Conservation (phyloP, 2,329 filamentous ascomycete genomes). For the Cladophialophora carrionii region DNA sequence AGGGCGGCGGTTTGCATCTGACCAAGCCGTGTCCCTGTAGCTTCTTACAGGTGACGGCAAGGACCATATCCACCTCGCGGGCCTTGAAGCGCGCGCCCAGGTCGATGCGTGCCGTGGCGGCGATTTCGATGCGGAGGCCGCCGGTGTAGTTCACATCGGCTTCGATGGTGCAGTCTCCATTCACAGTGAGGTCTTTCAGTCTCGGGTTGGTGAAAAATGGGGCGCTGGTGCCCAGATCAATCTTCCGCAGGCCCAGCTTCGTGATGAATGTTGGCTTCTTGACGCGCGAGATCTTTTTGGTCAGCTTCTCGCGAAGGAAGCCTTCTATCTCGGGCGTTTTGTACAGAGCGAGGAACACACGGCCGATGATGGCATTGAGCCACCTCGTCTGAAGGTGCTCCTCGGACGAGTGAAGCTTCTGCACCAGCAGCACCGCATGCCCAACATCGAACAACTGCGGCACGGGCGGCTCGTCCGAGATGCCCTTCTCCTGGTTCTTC, state of each 20-base stretch:
- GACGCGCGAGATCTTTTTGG: conserved; percentile 92
- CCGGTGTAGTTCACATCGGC: conserved; percentile 87
- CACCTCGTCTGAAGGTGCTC: conserved; percentile 89
- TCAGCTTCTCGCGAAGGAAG: conserved; percentile 80
- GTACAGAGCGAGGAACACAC: conserved; percentile 85
- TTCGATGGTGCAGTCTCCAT: conserved; percentile 86
- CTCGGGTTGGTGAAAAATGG: conserved; percentile 88
- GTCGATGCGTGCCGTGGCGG: conserved; percentile 90
- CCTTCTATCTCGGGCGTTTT: conserved; percentile 80
- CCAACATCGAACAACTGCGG: conserved; percentile 79
- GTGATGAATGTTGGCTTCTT: conserved; percentile 90
- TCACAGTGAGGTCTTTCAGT: conserved; percentile 84
- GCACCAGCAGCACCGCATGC: conserved; percentile 86
- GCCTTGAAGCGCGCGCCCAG: conserved; percentile 85
- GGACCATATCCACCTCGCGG: conserved; percentile 82
- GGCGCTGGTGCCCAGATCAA: conserved; percentile 83
- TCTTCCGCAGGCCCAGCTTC: conserved; percentile 76
- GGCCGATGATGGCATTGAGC: conserved; percentile 88
- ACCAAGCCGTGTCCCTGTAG: conserved; percentile 83
- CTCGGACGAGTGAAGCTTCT: conserved; percentile 86
- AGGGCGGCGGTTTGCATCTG: conserved; percentile 90
- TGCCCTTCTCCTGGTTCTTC: conserved; percentile 74
- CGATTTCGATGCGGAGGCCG: conserved; percentile 85
- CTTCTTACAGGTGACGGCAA: conserved; percentile 82
- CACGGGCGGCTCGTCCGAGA: conserved; percentile 63